phyloP scores from a whole-genome alignment of 164 flowering plant species.

The Nymphaea thermarum region DNA sequence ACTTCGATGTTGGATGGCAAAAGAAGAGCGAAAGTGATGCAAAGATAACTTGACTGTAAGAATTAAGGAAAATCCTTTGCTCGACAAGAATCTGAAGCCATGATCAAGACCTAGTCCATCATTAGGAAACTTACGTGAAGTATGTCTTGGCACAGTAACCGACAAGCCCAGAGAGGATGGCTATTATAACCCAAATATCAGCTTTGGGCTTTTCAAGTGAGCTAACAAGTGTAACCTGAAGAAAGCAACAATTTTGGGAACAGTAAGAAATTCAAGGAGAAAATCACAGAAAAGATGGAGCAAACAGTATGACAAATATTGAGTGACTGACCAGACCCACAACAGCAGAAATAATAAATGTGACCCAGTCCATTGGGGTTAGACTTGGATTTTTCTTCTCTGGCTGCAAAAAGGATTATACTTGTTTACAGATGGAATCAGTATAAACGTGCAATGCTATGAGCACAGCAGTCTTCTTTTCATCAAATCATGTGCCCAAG shows the following conservation, averaged over 20 bases:
- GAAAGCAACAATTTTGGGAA: slow-evolving; percentile 1
- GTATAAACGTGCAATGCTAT: background rate
- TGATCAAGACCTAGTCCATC: no score
- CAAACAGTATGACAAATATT: slow-evolving; percentile 13
- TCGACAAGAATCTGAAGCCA: no score
- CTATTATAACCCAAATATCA: slow-evolving; percentile 76
- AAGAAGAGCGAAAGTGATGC: no score
- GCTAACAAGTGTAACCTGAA: slow-evolving; percentile 69
- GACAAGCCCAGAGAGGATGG: slow-evolving; percentile 60
- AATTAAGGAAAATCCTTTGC: no score
- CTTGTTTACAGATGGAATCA: background rate
- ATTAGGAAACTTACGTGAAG: slow-evolving; percentile 55
- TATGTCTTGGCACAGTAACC: slow-evolving; percentile 95
- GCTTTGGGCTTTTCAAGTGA: slow-evolving; percentile 68
- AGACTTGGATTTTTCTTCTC: slow-evolving; percentile 95
- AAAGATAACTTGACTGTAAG: no score
- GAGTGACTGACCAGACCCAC: slow-evolving; percentile 65
- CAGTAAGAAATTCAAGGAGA: background rate
- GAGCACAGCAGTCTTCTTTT: no score
- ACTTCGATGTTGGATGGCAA: no score
- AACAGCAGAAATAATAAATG: slow-evolving; percentile 67
- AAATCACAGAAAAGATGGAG: background rate
- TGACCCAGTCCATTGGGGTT: slow-evolving; percentile 98
- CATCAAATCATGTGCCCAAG: background rate
- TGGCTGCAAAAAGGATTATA: slow-evolving; percentile 35